A percentile compares a stretch with the other conserved stretches of the same genome.
These are phyloP conservation scores for Vicia villosa DNA, from an alignment of 306 rosid species.

Conservation along the genomic window DNA sequence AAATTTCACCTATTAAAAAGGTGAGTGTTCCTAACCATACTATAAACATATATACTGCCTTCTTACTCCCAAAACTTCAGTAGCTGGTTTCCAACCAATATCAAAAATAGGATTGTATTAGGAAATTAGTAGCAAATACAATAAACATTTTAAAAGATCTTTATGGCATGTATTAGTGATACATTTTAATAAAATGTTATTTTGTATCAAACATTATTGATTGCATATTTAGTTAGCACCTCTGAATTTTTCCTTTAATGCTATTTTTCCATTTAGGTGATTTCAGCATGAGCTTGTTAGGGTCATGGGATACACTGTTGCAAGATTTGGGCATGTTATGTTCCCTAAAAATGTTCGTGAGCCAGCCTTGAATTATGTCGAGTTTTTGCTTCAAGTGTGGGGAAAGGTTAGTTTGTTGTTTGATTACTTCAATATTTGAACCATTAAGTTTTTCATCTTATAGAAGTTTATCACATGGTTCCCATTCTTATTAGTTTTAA, in stretches of 20 bases:
- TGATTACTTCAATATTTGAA: no score
- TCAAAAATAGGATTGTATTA: slow-evolving; percentile 1
- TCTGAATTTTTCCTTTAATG: slow-evolving; percentile 58
- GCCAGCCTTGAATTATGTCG: no score
- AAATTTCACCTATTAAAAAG: no score
- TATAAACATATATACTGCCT: not conserved
- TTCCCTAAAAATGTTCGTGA: no score
- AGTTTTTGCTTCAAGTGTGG: no score
- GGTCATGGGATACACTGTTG: slow-evolving; percentile 87
- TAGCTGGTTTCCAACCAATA: slow-evolving; percentile 1
- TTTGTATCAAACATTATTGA: no score
- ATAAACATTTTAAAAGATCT: slow-evolving; percentile 9
- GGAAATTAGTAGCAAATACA: not conserved
- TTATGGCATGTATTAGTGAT: not conserved
- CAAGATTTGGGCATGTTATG: slow-evolving; percentile 96
- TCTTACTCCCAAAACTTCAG: not conserved
- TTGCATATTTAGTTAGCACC: slow-evolving; percentile 32
- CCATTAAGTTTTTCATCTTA: no score
- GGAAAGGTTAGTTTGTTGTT: no score
- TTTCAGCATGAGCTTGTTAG: slow-evolving; percentile 97
- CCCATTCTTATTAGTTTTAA: no score
- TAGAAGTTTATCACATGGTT: no score
- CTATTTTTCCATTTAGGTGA: slow-evolving; percentile 62
- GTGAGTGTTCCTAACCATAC: no score
- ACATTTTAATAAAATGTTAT: not conserved